A percentile compares a stretch with the other conserved stretches of the same genome.
Conservation (phyloP, 805 yeast species). For the Priceomyces haplophilus region DNA sequence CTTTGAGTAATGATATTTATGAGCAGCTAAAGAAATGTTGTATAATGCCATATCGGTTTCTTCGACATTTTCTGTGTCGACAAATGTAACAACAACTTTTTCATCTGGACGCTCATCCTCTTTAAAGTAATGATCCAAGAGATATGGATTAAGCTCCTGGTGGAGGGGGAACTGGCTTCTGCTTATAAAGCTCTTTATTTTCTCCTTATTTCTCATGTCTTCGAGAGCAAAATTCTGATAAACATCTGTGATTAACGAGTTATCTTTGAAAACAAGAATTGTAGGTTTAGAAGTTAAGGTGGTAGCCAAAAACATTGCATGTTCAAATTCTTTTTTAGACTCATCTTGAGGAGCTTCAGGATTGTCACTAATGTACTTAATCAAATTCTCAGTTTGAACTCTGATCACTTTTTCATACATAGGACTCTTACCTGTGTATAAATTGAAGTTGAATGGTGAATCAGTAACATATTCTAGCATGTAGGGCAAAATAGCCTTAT, state of each 20-base stretch:
- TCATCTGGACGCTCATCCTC: slow-evolving; percentile 18
- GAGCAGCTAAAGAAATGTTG: slow-evolving; percentile 44
- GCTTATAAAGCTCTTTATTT: slow-evolving; percentile 49
- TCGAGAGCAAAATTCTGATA: slow-evolving; percentile 62
- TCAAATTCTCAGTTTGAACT: slow-evolving; percentile 39
- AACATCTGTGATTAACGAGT: slow-evolving; percentile 48
- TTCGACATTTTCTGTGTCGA: slow-evolving; percentile 38
- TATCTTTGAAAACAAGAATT: slow-evolving; percentile 57
- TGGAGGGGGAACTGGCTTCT: slow-evolving; percentile 50
- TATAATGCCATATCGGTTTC: slow-evolving; percentile 31
- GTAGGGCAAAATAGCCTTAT: slow-evolving; percentile 57
- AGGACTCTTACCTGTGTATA: slow-evolving; percentile 51
- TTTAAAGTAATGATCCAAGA: slow-evolving; percentile 35
- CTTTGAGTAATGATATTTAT: slow-evolving; percentile 47
- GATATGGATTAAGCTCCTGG: slow-evolving; percentile 47
- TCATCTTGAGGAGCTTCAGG: slow-evolving; percentile 27
- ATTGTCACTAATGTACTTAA: slow-evolving; percentile 45
- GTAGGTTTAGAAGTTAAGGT: slow-evolving; percentile 62
- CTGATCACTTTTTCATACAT: slow-evolving; percentile 37
- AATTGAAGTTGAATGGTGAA: slow-evolving; percentile 50
- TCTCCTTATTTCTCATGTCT: slow-evolving; percentile 52
- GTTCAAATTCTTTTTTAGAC: slow-evolving; percentile 35
- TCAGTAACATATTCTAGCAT: slow-evolving; percentile 58
- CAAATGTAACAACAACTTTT: slow-evolving; percentile 50
- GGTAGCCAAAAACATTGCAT: slow-evolving; percentile 47